Evolutionary conservation across 2,329 filamentous ascomycete species (phyloP).

Genomic region (Talaromyces atroroseus): DNA sequence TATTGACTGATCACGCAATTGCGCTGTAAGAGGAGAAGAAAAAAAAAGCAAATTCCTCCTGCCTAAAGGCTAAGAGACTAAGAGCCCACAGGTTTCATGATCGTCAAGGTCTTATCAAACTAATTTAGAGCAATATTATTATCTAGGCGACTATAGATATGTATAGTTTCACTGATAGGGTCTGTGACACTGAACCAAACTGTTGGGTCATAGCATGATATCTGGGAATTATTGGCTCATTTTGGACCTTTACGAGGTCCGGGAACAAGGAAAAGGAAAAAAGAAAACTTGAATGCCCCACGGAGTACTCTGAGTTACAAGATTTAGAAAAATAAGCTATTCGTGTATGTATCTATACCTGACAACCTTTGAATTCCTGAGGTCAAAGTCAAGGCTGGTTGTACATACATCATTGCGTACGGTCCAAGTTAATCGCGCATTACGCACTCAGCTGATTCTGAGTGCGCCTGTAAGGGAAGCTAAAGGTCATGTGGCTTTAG

Average conservation of each 20-base stretch:
- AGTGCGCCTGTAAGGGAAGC: too few relatives aligned
- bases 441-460: background rate
- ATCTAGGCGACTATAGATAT: background rate
- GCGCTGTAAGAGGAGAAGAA: background rate
- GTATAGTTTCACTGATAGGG: background rate
- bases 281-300: background rate
- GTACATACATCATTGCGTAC: too few relatives aligned
- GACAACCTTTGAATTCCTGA: background rate
- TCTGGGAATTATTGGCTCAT: background rate
- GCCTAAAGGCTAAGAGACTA: background rate
- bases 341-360: background rate
- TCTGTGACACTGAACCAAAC: background rate
- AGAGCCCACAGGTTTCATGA: background rate
- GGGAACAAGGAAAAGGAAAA: background rate
- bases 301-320: background rate
- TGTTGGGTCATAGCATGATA: background rate
- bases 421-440: background rate
- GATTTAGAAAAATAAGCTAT: background rate
- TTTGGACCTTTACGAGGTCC: background rate
- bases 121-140: background rate
- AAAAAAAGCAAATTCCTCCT: background rate
- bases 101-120: background rate
- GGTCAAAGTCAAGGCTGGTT: background rate
- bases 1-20: conserved; percentile 2
- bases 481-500: background rate